phyloP scores from a whole-genome alignment of 2,329 filamentous ascomycete species.

The Verticillium longisporum region DNA sequence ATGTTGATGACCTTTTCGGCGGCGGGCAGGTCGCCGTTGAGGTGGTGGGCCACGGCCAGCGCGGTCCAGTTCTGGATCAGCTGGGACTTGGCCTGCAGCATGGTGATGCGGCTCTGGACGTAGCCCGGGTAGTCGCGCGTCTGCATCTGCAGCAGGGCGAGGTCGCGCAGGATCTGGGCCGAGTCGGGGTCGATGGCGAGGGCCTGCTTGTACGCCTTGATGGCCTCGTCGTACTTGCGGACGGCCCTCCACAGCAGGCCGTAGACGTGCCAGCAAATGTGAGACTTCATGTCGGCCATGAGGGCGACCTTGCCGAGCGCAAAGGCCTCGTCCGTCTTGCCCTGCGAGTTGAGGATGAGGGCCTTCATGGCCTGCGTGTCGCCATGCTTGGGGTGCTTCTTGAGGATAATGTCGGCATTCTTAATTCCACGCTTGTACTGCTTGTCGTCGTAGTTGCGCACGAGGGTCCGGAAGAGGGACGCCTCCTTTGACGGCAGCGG shows the following conservation, averaged over 20 bases:
- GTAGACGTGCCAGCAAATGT: slow-evolving; percentile 99
- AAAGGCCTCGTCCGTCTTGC: slow-evolving; percentile 91
- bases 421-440: slow-evolving; percentile 95
- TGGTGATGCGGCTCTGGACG: slow-evolving; percentile 77
- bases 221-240: slow-evolving; percentile 98
- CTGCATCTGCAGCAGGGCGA: slow-evolving; percentile 89
- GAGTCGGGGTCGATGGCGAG: slow-evolving; percentile 91
- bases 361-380: slow-evolving; percentile 99
- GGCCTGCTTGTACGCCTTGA: slow-evolving; percentile 98
- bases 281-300: slow-evolving; percentile 96
- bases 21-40: slow-evolving; percentile 76
- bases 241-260: slow-evolving; percentile 85
- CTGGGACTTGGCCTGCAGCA: slow-evolving; percentile 78
- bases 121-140: slow-evolving; percentile 96
- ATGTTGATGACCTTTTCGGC: slow-evolving; percentile 88
- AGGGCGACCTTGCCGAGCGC: slow-evolving; percentile 85
- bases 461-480: slow-evolving; percentile 87
- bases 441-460: slow-evolving; percentile 96
- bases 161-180: slow-evolving; percentile 84
- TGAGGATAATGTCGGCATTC: slow-evolving; percentile 90
- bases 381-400: slow-evolving; percentile 91
- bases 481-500: slow-evolving; percentile 79
- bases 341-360: slow-evolving; percentile 86
- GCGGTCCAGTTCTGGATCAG: slow-evolving; percentile 94
- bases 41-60: slow-evolving; percentile 87